Percentiles rank a stretch among this genome's conserved stretches.
Conservation (phyloP, 768 basidiomycete genomes). For the Serendipita sp. region DNA sequence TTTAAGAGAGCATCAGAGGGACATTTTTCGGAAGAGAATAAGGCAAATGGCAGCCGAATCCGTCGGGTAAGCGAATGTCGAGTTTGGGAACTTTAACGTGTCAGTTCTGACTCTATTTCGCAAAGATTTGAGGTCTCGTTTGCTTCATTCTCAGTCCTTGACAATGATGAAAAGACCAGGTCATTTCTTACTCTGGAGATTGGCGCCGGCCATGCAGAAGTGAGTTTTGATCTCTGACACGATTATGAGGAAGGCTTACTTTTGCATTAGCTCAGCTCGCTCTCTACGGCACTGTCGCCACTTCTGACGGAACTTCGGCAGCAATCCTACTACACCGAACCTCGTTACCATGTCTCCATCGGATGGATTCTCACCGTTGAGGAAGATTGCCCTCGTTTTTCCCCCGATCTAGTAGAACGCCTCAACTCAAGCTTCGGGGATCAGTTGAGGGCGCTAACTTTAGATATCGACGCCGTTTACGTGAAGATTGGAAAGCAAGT, state of each 20-base stretch:
- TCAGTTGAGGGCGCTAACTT: background rate
- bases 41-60: slow-evolving; percentile 32
- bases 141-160: slow-evolving; percentile 48
- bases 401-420: background rate
- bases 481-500: background rate
- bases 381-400: background rate
- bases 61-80: slow-evolving; percentile 29
- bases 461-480: background rate
- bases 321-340: slow-evolving; percentile 22
- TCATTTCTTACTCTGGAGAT: slow-evolving; percentile 69
- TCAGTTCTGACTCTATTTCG: background rate
- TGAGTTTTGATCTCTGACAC: slow-evolving; percentile 21
- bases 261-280: slow-evolving; percentile 15
- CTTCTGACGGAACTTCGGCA: slow-evolving; percentile 18
- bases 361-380: background rate
- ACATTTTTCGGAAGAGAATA: slow-evolving; percentile 51
- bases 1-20: slow-evolving; percentile 63
- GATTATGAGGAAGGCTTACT: background rate
- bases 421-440: background rate
- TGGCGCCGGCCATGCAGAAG: slow-evolving; percentile 71
- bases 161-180: slow-evolving; percentile 68
- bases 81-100: too few species aligned
- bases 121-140: slow-evolving; percentile 60
- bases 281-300: slow-evolving; percentile 19
- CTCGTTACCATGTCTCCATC: slow-evolving; percentile 21